phyloP scores from a whole-genome alignment of 2,329 filamentous ascomycete species.

The Neonectria neomacrospora region DNA sequence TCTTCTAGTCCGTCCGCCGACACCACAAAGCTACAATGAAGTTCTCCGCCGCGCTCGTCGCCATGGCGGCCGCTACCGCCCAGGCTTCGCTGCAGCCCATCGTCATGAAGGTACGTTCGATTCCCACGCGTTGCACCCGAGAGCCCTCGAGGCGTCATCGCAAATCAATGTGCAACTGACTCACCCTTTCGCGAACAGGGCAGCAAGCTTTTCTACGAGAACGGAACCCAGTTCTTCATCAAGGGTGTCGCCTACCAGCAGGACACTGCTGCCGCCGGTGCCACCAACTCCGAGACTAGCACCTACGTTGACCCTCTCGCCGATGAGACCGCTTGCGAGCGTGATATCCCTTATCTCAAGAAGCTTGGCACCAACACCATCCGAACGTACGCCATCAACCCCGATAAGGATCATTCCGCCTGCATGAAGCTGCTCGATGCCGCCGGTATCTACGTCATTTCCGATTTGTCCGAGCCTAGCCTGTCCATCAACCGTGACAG shows the following conservation, averaged over 20 bases:
- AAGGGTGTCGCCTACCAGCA: constrained; percentile 96
- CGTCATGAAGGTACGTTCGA: constrained; percentile 71
- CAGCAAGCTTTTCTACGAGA: constrained; percentile 90
- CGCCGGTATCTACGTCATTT: constrained; percentile 94
- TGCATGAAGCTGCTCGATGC: constrained; percentile 88
- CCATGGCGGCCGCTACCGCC: constrained; percentile 55
- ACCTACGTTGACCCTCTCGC: constrained; percentile 86
- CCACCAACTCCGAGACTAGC: constrained; percentile 54
- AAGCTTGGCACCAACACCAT: constrained; percentile 90
- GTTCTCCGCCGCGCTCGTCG: constrained; percentile 52
- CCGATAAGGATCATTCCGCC: constrained; percentile 76
- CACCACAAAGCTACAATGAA: constrained; percentile 46
- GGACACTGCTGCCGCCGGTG: constrained; percentile 70
- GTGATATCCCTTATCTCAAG: constrained; percentile 84
- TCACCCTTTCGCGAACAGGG: constrained; percentile 59
- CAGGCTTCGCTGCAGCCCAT: constrained; percentile 65
- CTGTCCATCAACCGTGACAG: constrained; percentile 86
- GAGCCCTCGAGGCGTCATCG: not conserved
- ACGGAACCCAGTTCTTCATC: constrained; percentile 77
- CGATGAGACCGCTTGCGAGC: constrained; percentile 76
- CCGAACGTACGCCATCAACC: constrained; percentile 93
- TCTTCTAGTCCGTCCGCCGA: constrained; percentile 32
- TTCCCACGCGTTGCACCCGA: not conserved
- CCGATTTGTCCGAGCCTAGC: constrained; percentile 85
- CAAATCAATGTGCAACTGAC: constrained; percentile 3